Conservation (phyloP, 352 stramenopile species). For the Globisporangium parvum region DNA sequence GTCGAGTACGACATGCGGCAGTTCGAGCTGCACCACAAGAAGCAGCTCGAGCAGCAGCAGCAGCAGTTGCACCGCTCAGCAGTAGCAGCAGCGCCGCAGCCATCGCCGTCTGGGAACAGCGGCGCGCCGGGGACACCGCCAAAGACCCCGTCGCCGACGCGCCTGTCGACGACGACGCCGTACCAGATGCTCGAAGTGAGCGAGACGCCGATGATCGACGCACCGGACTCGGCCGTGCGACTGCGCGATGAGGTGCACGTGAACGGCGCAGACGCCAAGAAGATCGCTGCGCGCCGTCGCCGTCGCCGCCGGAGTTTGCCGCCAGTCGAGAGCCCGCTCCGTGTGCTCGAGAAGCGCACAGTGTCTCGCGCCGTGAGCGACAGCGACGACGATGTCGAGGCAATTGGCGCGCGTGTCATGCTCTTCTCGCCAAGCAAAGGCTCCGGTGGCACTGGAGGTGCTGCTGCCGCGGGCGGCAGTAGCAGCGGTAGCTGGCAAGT, state of each 20-base stretch:
- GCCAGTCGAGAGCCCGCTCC: slow-evolving; percentile 33
- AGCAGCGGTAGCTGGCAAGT: slow-evolving; percentile 36
- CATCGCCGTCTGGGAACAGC: not conserved
- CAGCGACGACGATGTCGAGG: slow-evolving; percentile 2
- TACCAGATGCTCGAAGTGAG: slow-evolving; percentile 31
- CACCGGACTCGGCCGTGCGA: slow-evolving; percentile 14
- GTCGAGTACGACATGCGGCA: slow-evolving; percentile 94
- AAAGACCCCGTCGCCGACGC: slow-evolving; percentile 22
- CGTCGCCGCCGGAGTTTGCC: slow-evolving; percentile 43
- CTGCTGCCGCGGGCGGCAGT: not conserved
- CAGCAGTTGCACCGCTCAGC: slow-evolving; percentile 16
- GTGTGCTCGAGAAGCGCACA: slow-evolving; percentile 26
- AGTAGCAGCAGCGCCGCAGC: not conserved
- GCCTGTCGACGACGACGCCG: slow-evolving; percentile 12
- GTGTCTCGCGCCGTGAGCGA: slow-evolving; percentile 21
- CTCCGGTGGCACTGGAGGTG: slow-evolving; percentile 8
- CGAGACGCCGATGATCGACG: slow-evolving; percentile 20
- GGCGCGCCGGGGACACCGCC: slow-evolving; percentile 8
- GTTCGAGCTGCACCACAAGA: slow-evolving; percentile 58
- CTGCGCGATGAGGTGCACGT: slow-evolving; percentile 21
- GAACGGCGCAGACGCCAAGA: slow-evolving; percentile 21
- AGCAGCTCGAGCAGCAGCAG: slow-evolving; percentile 31
- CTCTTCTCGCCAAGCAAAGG: slow-evolving; percentile 54
- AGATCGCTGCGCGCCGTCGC: slow-evolving; percentile 12
- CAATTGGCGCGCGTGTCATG: slow-evolving; percentile 6